Evolutionary conservation across 345 rosid genomes (phyloP), one percentile per base, ranked within the genome.

Genomic region (Arabidopsis arenosa): DNA sequence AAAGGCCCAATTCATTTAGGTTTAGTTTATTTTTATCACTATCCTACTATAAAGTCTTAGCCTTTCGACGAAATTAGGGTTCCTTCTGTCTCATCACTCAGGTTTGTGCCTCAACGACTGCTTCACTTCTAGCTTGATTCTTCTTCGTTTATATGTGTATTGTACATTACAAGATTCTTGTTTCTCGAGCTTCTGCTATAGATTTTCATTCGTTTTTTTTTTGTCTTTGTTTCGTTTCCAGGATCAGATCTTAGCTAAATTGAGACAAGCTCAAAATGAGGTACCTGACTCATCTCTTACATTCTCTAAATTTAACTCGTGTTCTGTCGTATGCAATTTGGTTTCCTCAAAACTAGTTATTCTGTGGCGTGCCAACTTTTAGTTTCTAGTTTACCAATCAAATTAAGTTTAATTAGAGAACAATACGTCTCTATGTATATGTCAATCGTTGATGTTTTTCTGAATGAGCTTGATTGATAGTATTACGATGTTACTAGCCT

Each of bases 201-300:
- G 18, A 5, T 45, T 45, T 45, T 45, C 2, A 45, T 45, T 45
- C 18, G 3, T 45, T 45, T 45, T 45, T 45, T 13, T 45, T 0
- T n/a, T 45, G 5, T 2, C 2, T 45, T 14, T 5, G 15, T 45
- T n/a, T 66, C 26, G 26, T 47, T 58, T 67, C 7, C 49, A 76
- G 80, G 80, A 53, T 43, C 64, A 44, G 58, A 60, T 60, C 40
- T n/a, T 45, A 13, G 58, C 48, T 47, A 21, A 8, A 35, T 55
- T 41, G 63, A 75, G 66, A 48, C 35, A 11, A 36, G 18, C 63
- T 41, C 75, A 76, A 68, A 10, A 76, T 76, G 80, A 68, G 79
- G 80, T 76, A 63, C n/a, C 0, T 51, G 41, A 30, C 5, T 0
- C 67, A 5, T 69, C 75, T 68, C 40, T 68, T 58, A 9, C 44